These are phyloP conservation scores for Vigna hirtella DNA, from an alignment of 306 rosid genomes.

Conservation along the genomic window DNA sequence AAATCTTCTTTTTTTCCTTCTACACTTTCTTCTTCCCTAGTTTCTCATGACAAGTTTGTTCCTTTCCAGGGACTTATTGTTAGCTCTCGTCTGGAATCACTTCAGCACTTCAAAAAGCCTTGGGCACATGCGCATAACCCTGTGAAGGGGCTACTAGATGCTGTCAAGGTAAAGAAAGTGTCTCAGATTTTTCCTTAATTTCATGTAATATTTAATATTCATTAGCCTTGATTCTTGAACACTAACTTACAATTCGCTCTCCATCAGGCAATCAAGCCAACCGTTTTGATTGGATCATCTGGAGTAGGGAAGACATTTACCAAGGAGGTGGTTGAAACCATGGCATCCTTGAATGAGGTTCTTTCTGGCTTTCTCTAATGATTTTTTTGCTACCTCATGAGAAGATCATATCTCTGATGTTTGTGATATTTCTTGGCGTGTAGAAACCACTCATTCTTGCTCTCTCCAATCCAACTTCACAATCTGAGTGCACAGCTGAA, in stretches of 20 bases:
- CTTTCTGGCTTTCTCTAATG: conserved; percentile 30
- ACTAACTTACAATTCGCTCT: conserved; percentile 35
- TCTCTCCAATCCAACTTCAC: conserved; percentile 97
- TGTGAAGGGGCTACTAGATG: conserved; percentile 73
- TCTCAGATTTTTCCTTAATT: conserved; percentile 4
- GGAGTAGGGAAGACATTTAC: conserved; percentile 94
- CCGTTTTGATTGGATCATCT: conserved; percentile 92
- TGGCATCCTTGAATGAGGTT: conserved; percentile 90
- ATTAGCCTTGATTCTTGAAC: background rate
- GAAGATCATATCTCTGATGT: conserved; percentile 35
- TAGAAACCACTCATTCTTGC: conserved; percentile 97
- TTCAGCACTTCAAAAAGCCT: conserved; percentile 94
- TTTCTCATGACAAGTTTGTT: conserved; percentile 33
- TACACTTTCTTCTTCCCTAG: background rate
- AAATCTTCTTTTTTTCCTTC: conserved; percentile 2
- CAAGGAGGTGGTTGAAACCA: conserved; percentile 92
- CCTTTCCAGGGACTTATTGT: conserved; percentile 84
- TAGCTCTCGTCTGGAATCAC: conserved; percentile 74
- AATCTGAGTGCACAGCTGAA: conserved; percentile 97
- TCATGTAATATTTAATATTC: conserved; percentile 19
- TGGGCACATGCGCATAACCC: conserved; percentile 98
- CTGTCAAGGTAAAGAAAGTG: conserved; percentile 70
- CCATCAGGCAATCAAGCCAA: conserved; percentile 87
- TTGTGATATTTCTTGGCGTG: conserved; percentile 49
- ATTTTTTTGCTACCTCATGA: conserved; percentile 7